Percentiles rank a stretch among this genome's conserved stretches.
These are phyloP conservation scores for Cochlearia excelsa DNA, from an alignment of 345 rosid genomes.

Conservation along the genomic window DNA sequence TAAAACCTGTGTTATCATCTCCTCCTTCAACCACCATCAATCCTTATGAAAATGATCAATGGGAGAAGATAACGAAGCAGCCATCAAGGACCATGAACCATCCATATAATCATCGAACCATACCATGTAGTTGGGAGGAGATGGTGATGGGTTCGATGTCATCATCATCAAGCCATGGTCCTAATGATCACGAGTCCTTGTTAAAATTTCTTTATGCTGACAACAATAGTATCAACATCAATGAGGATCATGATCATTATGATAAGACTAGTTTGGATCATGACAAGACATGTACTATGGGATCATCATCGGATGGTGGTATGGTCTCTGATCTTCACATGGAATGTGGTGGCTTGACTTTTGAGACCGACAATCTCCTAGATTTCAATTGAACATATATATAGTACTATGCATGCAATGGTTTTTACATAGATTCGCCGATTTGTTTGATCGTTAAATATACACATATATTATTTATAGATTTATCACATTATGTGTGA, in stretches of 20 bases:
- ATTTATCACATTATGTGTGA: conserved; percentile 14
- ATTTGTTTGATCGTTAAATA: conserved; percentile 32
- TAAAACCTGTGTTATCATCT: conserved; percentile 20
- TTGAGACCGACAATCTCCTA: conserved; percentile 27
- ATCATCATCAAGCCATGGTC: conserved; percentile 30
- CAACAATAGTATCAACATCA: conserved; percentile 22
- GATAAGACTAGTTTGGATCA: conserved; percentile 30
- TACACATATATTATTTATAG: not conserved
- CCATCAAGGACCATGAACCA: conserved; percentile 32
- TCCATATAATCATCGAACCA: conserved; percentile 29
- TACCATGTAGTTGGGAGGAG: conserved; percentile 37
- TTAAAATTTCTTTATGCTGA: conserved; percentile 26
- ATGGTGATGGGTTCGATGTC: conserved; percentile 31
- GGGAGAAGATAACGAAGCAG: conserved; percentile 31
- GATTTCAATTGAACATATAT: conserved; percentile 24
- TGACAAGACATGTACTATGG: conserved; percentile 29
- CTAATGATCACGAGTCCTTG: conserved; percentile 34
- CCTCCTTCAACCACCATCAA: conserved; percentile 25
- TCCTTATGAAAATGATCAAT: conserved; percentile 28
- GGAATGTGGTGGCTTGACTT: conserved; percentile 34
- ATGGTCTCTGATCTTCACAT: conserved; percentile 30
- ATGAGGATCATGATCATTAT: conserved; percentile 19
- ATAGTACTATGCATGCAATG: not conserved
- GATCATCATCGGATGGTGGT: conserved; percentile 34
- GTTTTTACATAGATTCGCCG: conserved; percentile 7